Base-by-base conservation (phyloP, 495 filamentous ascomycete genomes). In the Letharia lupina region DNA sequence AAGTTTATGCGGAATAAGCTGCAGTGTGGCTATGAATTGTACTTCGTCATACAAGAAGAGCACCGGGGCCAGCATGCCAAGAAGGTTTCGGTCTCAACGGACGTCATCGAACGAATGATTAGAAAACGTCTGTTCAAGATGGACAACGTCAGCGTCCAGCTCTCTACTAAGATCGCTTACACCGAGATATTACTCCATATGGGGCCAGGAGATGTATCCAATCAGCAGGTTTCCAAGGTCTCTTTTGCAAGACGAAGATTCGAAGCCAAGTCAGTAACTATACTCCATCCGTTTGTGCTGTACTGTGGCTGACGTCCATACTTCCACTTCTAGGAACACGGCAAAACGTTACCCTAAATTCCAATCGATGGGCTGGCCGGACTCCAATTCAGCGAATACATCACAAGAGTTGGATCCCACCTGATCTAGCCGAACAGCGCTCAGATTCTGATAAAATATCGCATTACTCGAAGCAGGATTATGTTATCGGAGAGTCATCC, bases 171-270 rank as follows among this genome's bases (percentile, higher is more conserved):
- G 37, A 39, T 69, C 3, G 58, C 64, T 10, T 15, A 2, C 5
- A 70, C 60, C 6, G 56, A 71, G 10, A 70, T 71, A 20, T 33
- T 62, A 12, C 63, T 71, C 13, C 70, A 44, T 52, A 12, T 70
- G 1, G 62, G 61, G 28, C 4, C 35, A 20, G 60, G 20, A 28
- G 61, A 42, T 5, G 33, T 28, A 52, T 58, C 62, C 68, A 7
- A 71, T 71, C 31, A 71, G 68, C 40, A 60, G 69, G 54, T 71
- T 71, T 37, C 69, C 68, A 33, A 57, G 64, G 20, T 70, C 61
- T 15, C 40, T 71, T 1, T 37, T 71, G 28, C 58, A 71, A 47
- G 68, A 71, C 33, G 64, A 67, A 9, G 40, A 62, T n/a, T 18
- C 28, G 1, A 60, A 10, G 16, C 18, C 37, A 65, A 62, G 60